Evolutionary conservation across 148 eudicot species (phyloP), one percentile per base, ranked within the genome.

Genomic region (Polygonum maritimum): DNA sequence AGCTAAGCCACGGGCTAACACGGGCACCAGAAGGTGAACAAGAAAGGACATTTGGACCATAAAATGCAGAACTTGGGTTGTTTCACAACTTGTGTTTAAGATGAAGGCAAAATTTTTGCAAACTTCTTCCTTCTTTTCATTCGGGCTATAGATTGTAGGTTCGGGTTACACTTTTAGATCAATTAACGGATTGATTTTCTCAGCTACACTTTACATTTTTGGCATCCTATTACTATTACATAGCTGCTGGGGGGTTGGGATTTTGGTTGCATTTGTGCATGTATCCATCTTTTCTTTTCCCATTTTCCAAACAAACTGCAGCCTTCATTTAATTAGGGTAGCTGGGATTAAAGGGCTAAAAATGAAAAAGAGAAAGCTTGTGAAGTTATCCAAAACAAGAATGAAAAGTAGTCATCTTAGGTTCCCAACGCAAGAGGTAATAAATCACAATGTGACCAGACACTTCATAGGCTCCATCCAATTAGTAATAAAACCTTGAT

Each of bases 1-100:
- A 78, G 92, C 88, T 71, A 93, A 93, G 81, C 97, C 98, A 35
- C 84, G 98, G 47, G 70, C 81, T 62, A 83, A 76, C 67, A 55
- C 83, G 12, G 40, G 79, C 31, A 83, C 83, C 36, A 81, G 88
- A 80, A 86, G 79, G 80, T 88, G 82, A 84, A 76, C 74, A 71
- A 54, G 19, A 54, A 52, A 18, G 35, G 15, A 13, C 67, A 60
- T 60, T 60, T 31, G 5, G 14, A 22, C 8, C 12, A 11, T 54
- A 13, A 60, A 60, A 60, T 60, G 38, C 69, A 22, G 41, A 63
- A 63, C 70, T 12, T 33, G 39, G 12, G 41, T 63, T 58, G 67
- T 21, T 63, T 22, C 35, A 22, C 9, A 63, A 63, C 70, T 31
- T 63, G 39, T 31, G 70, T 35, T 35, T 5, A 41, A 63, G 33